Base-by-base conservation (phyloP, 2,329 filamentous ascomycete genomes). In the Fusarium chaquense region DNA sequence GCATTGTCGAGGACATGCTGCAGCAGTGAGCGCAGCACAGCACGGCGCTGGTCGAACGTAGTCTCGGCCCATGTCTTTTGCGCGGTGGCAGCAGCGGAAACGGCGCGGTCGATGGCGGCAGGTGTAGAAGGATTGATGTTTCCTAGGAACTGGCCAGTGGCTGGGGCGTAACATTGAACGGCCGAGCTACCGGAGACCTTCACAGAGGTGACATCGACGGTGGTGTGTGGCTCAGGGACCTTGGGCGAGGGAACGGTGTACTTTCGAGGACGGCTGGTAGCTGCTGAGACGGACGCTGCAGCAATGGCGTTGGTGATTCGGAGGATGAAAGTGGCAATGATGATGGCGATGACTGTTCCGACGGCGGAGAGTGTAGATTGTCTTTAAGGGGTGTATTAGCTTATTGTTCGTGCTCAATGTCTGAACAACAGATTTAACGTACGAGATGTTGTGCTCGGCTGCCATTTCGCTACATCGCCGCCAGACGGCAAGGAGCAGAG, bases 1-100 rank as follows among this genome's bases (percentile, higher is more conserved):
- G 98, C 94, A 77, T 98, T 91, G 70, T 97, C 92, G 62, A 99
- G 86, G 12, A 99, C 86, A 73, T 94, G 90, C 80, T 90, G 91
- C 73, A 97, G 84, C 76, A 99, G 84, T 9, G 93, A 93, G 64
- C 90, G 89, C 67, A 99, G 85, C 46, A 99, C 93, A 73, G 87
- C 90, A 70, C 91, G 87, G 64, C 96, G 87, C 78, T 97, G 86
- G 11, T 86, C 82, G 76, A 98, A 97, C 1, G 87, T 91, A 1
- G 95, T 97, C 61, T 83, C 81, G 5, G 89, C 87, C 95, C 95
- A 99, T 83, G 84, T 83, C 59, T 81, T 79, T 79, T 99, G 96
- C 4, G 94, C 95, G 16, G 83, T 82, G 38, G 89, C 85, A 3
- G 96, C 93, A 63, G 90, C 88, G 35, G 89, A 87, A 70, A 99